Percentiles rank a stretch among this genome's conserved stretches.
phyloP scores from a whole-genome alignment of 106 monocot species.

The Amphibolis antarctica region DNA sequence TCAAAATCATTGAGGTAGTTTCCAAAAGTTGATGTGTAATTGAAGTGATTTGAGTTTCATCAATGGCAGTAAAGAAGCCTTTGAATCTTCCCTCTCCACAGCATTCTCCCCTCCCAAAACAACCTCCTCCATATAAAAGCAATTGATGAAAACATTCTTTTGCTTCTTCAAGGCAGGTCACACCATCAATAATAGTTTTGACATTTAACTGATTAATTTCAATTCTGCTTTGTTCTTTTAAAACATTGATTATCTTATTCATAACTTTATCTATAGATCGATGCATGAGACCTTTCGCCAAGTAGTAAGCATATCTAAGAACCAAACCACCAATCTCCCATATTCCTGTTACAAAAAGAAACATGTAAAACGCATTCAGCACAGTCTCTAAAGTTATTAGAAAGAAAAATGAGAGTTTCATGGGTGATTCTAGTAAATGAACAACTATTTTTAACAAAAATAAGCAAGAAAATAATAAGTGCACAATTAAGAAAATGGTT shows the following conservation, averaged over 20 bases:
- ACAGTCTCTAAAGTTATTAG: too few relatives aligned
- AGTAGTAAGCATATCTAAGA: slow-evolving; percentile 81
- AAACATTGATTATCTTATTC: slow-evolving; percentile 18
- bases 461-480: not conserved
- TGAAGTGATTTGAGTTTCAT: slow-evolving; percentile 11
- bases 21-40: slow-evolving; percentile 24
- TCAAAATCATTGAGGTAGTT: slow-evolving; percentile 8
- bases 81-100: slow-evolving; percentile 50
- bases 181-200: slow-evolving; percentile 41
- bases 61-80: slow-evolving; percentile 21
- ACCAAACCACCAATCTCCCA: slow-evolving; percentile 84
- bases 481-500: not conserved
- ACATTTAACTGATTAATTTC: slow-evolving; percentile 32
- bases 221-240: slow-evolving; percentile 33
- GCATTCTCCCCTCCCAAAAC: slow-evolving; percentile 57
- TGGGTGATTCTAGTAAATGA: too few relatives aligned
- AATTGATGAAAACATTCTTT: slow-evolving; percentile 61
- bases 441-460: not conserved
- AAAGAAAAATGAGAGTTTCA: not conserved
- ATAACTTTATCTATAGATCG: slow-evolving; percentile 21
- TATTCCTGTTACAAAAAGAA: slow-evolving; percentile 30
- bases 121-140: slow-evolving; percentile 45
- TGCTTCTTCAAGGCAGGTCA: slow-evolving; percentile 29
- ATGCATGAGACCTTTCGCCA: slow-evolving; percentile 26
- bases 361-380: not conserved